These are phyloP conservation scores for Auxenochlorella pyrenoidosa DNA, from an alignment of 139 green algal species.

Conservation along the genomic window DNA sequence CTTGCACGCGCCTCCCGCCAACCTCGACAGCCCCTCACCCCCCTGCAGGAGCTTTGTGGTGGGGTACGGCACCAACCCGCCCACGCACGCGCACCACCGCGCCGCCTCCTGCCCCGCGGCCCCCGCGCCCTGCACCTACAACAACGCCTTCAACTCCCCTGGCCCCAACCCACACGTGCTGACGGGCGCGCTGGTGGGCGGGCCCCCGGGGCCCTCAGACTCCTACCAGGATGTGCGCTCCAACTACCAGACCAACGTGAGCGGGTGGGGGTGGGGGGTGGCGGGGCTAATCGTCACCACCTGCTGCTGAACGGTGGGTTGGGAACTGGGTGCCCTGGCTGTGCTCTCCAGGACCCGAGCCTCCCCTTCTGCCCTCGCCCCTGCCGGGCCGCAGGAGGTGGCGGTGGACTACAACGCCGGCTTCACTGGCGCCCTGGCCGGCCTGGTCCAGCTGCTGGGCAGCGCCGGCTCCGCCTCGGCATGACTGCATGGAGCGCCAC, in stretches of 20 bases:
- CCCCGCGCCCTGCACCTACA: conserved; percentile 54
- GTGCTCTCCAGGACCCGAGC: neutral
- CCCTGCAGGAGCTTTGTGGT: conserved; percentile 54
- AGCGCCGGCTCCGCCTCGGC: neutral
- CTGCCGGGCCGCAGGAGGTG: conserved; percentile 5
- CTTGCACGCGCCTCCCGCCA: no score
- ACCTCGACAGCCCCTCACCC: neutral
- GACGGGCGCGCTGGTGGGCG: conserved; percentile 57
- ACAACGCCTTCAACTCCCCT: conserved; percentile 42
- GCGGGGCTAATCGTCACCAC: neutral
- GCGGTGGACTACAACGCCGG: conserved; percentile 65
- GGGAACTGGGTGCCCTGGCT: no score
- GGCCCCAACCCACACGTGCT: conserved; percentile 55
- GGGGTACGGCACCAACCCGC: conserved; percentile 53
- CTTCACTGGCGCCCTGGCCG: conserved; percentile 55
- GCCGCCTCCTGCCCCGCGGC: conserved; percentile 54
- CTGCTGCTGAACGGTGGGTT: no score
- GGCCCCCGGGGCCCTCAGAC: conserved; percentile 40
- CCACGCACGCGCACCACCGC: conserved; percentile 55
- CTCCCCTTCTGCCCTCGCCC: neutral
- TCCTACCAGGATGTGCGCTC: conserved; percentile 34
- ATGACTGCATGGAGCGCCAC: neutral
- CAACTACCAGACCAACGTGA: conserved; percentile 55
- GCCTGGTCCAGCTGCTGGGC: conserved; percentile 31
- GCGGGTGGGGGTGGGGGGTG: neutral